Evolutionary conservation across 495 filamentous ascomycete genomes (phyloP).

Genomic region (Cudoniella acicularis): DNA sequence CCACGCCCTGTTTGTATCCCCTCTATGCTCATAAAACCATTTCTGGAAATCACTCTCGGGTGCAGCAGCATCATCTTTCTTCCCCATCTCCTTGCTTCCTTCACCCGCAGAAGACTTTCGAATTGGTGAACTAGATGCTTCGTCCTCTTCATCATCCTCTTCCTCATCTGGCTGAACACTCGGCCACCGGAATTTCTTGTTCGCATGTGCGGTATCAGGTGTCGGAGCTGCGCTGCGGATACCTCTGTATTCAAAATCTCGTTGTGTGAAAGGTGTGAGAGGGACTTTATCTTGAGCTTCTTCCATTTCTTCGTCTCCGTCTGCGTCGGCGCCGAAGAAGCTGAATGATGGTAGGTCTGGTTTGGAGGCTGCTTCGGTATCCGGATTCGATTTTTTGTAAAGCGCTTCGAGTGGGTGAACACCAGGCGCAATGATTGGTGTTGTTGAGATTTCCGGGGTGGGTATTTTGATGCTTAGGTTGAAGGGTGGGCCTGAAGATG

Average conservation of each 20-base stretch:
- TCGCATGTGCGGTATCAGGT: slow-evolving; percentile 83
- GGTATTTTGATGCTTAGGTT: slow-evolving; percentile 51
- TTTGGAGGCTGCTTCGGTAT: slow-evolving; percentile 4
- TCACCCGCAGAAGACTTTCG: slow-evolving; percentile 8
- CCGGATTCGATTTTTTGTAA: slow-evolving; percentile 65
- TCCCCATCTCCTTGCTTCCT: slow-evolving; percentile 12
- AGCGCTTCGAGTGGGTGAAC: slow-evolving; percentile 25
- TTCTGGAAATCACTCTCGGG: slow-evolving; percentile 69
- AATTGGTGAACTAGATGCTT: slow-evolving; percentile 30
- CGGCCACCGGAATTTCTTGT: slow-evolving; percentile 47
- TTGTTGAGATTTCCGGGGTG: slow-evolving; percentile 15
- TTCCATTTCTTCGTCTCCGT: slow-evolving; percentile 50
- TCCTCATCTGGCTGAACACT: slow-evolving; percentile 33
- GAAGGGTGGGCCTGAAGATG: slow-evolving; percentile 38
- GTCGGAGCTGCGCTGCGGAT: slow-evolving; percentile 86
- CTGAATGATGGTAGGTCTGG: slow-evolving; percentile 35
- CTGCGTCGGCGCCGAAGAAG: slow-evolving; percentile 47
- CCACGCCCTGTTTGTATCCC: slow-evolving; percentile 88
- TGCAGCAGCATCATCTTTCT: slow-evolving; percentile 29
- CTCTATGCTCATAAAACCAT: slow-evolving; percentile 89
- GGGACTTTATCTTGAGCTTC: slow-evolving; percentile 46
- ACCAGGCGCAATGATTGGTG: slow-evolving; percentile 7
- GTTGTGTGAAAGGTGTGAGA: slow-evolving; percentile 75
- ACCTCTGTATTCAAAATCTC: slow-evolving; percentile 69
- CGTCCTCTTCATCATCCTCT: slow-evolving; percentile 36